Evolutionary conservation across 2,329 filamentous ascomycete species (phyloP).

Genomic region (Sporothrix euskadiensis): DNA sequence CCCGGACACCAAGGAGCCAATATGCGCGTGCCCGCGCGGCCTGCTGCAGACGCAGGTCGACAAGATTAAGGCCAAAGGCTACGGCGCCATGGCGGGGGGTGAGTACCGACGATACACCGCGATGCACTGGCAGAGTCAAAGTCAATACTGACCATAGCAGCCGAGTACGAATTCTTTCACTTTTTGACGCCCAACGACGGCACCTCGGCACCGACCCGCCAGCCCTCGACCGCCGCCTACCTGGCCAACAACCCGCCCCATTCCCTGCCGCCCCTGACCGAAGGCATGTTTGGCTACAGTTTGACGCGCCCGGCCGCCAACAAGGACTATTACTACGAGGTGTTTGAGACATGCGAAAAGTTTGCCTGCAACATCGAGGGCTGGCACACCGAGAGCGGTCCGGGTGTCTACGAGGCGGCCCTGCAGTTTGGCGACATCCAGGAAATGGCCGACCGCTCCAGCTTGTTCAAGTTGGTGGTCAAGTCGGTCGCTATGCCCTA

Average conservation of each 20-base stretch:
- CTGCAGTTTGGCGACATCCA: conserved; percentile 86
- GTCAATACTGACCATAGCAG: conserved; percentile 46
- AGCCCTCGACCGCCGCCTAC: conserved; percentile 71
- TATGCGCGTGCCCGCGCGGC: conserved; percentile 78
- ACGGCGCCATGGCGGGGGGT: conserved; percentile 88
- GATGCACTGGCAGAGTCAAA: no score
- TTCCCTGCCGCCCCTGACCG: conserved; percentile 75
- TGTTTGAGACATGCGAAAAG: conserved; percentile 75
- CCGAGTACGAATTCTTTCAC: conserved; percentile 94
- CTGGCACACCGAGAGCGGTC: conserved; percentile 94
- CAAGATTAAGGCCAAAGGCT: conserved; percentile 68
- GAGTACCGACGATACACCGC: not conserved
- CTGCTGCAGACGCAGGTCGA: conserved; percentile 67
- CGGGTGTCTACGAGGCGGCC: conserved; percentile 92
- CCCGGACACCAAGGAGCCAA: conserved; percentile 69
- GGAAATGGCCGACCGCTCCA: conserved; percentile 88
- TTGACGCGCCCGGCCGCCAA: conserved; percentile 85
- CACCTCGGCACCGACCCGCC: conserved; percentile 39
- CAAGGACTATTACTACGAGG: conserved; percentile 86
- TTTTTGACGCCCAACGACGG: conserved; percentile 66
- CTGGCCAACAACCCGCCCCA: conserved; percentile 71
- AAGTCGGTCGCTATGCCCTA: conserved; percentile 85
- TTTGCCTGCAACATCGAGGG: conserved; percentile 85
- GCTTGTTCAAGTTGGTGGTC: conserved; percentile 91
- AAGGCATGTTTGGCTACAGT: conserved; percentile 96